Conservation (phyloP, 2,329 filamentous ascomycete species). For the Coniella lustricola region DNA sequence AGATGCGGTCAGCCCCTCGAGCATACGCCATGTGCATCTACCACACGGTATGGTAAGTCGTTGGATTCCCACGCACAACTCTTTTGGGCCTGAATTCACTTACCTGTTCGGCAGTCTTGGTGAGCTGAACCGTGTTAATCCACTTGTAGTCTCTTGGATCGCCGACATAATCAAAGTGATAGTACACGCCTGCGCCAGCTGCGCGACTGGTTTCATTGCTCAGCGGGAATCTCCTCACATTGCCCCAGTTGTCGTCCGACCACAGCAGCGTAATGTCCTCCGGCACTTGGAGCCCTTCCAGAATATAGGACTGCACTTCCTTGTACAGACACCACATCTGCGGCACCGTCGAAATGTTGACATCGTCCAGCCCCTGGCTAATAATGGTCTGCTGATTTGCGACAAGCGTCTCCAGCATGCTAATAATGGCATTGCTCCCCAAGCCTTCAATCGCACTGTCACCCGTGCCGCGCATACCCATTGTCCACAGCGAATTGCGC, state of each 20-base stretch:
- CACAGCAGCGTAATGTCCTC: constrained; percentile 63
- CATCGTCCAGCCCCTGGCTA: constrained; percentile 43
- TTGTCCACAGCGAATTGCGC: constrained; percentile 57
- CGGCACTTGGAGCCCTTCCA: constrained; percentile 54
- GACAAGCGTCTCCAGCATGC: constrained; percentile 54
- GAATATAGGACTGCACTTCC: constrained; percentile 64
- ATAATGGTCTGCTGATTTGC: constrained; percentile 53
- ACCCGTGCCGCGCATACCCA: constrained; percentile 63
- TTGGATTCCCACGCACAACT: neutral
- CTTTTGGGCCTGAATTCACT: neutral
- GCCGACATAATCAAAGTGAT: constrained; percentile 49
- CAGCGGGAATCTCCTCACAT: constrained; percentile 55
- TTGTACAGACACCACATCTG: constrained; percentile 72
- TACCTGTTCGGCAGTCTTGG: constrained; percentile 49
- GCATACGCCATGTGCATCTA: constrained; percentile 54
- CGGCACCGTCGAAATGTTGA: constrained; percentile 46
- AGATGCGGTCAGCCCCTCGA: constrained; percentile 52
- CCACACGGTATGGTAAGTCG: neutral
- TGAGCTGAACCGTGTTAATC: constrained; percentile 59
- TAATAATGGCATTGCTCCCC: constrained; percentile 48
- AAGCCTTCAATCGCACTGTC: constrained; percentile 54
- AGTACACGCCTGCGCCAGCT: constrained; percentile 61
- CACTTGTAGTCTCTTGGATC: constrained; percentile 44
- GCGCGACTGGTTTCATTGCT: constrained; percentile 50
- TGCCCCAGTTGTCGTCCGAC: constrained; percentile 65